Base-by-base conservation (phyloP, 306 rosid genomes). In the Castanea crenata region DNA sequence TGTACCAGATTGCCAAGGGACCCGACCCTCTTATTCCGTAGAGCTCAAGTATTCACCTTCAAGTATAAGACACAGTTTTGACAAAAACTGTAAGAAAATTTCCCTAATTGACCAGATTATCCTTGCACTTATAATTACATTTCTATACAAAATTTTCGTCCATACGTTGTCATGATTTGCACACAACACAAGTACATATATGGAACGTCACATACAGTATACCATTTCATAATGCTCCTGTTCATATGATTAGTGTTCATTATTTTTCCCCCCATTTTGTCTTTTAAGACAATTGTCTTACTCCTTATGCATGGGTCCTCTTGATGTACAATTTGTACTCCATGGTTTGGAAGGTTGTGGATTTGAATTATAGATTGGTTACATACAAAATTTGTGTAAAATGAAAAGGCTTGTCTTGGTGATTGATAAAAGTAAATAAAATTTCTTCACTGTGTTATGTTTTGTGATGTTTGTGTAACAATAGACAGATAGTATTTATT, bases 61-160 rank as follows among this genome's bases (percentile, higher is more conserved):
- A 9, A 84, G 49, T 73, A 80, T 18, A 31, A 69, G 38, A 49
- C 85, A 75, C 23, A 71, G 41, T 69, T 56, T 69, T 20, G 49
- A 77, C 20, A 73, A 71, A 74, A 41, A 69, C 55, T 75, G 18
- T 18, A 87, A 81, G 75, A 74, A 76, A 59, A 73, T 92, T 78
- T 83, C 95, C 78, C 49, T 91, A 69, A 1, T 69, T 29, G 93
- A 92, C 75, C 97, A 94, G 85, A 67, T 92, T 27, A 46, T 87
- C 20, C 3, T 92, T 71, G 84, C 90, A 49, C 34, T 91, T 56
- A 63, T 80, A 61, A 55, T 91, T 15, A 25, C 70, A 74, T 81
- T 89, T 41, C 71, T 91, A 12, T 88, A 87, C 91, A 79, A 78
- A 65, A 54, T 91, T 75, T 69, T 77, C 25, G 67, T 69, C 80